These are phyloP conservation scores for Kodamaea plutei DNA, from an alignment of 1,139 yeast species.

Conservation along the genomic window DNA sequence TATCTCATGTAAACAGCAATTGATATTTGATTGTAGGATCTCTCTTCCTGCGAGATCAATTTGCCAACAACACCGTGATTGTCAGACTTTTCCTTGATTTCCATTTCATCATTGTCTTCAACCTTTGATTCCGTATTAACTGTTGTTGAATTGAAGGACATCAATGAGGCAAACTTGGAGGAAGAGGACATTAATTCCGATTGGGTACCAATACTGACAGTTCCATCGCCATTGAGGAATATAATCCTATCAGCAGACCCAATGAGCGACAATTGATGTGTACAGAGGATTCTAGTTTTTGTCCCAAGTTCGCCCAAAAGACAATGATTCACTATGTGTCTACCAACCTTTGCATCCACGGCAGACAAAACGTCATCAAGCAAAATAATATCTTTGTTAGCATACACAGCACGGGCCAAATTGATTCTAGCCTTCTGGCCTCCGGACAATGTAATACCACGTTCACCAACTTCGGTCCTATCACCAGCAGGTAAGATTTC, in stretches of 20 bases:
- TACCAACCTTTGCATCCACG: constrained; percentile 20
- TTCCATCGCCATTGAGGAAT: constrained; percentile 17
- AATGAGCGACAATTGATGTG: constrained; percentile 19
- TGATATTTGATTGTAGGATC: constrained; percentile 17
- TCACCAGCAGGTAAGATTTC: constrained; percentile 17
- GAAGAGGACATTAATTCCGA: constrained; percentile 14
- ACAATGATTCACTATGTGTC: constrained; percentile 15
- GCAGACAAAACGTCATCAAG: constrained; percentile 20
- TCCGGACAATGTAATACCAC: constrained; percentile 19
- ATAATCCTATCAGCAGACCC: constrained; percentile 16
- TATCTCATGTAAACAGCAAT: constrained; percentile 15
- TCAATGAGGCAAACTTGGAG: constrained; percentile 12
- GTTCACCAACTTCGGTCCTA: constrained; percentile 19
- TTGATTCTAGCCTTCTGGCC: constrained; percentile 21
- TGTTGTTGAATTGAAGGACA: too few relatives aligned
- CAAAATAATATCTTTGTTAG: constrained; percentile 12
- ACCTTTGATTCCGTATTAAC: constrained; percentile 35
- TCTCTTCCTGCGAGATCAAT: constrained; percentile 16
- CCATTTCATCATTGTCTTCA: constrained; percentile 12
- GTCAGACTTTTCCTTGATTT: constrained; percentile 14
- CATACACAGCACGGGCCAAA: constrained; percentile 20
- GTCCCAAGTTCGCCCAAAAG: constrained; percentile 14
- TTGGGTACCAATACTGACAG: constrained; percentile 13
- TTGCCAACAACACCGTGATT: constrained; percentile 28
- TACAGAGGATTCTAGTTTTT: constrained; percentile 17